Evolutionary conservation across 2,329 filamentous ascomycete species (phyloP), one percentile per base, ranked within the genome.

Genomic region (Lachnellula suecica): DNA sequence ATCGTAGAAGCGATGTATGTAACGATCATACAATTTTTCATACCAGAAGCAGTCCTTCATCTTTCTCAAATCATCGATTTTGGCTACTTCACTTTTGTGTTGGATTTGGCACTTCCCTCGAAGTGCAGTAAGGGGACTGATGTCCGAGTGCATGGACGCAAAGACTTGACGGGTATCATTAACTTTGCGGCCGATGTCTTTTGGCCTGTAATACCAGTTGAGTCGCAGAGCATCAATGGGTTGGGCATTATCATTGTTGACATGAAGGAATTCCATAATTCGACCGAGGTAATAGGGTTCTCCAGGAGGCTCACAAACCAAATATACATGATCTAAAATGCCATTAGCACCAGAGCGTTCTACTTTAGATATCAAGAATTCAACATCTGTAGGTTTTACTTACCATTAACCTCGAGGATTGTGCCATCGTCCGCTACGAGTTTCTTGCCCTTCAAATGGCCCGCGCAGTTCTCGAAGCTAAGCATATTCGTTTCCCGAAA

Each of bases 71-170:
- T 86, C 83, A 52, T 96, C 89, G 60, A 97, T 74, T 66, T 89
- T 86, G 31, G 82, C 74, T 56, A 97, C 93, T 69, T 97, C 91
- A 58, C 85, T 88, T 63, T 89, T 85, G 75, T 99, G 94, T 70
- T 83, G 81, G 70, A 99, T 94, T 59, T 87, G 84, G 72, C 93
- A 97, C 74, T 95, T 96, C 61, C 94, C 94, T 66, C 94, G 90
- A 62, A 99, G 78, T 42, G 94, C 91, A 46, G 91, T 91, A 64
- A 99, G 79, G 52, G 94, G 94, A 69, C 91, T 96, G 57, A 91
- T 88, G 75, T 99, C 94, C 23, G 94, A 97, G 72, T 99, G 94
- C 94, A 99, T 99, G 25, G 94, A 96, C 57, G 91, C 93, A 72
- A 93, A 97, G 47, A 99, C 84, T 64, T 93, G 79, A 57, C 94